Base-by-base conservation (phyloP, 2,329 filamentous ascomycete genomes). In the Cladosporium sp. region DNA sequence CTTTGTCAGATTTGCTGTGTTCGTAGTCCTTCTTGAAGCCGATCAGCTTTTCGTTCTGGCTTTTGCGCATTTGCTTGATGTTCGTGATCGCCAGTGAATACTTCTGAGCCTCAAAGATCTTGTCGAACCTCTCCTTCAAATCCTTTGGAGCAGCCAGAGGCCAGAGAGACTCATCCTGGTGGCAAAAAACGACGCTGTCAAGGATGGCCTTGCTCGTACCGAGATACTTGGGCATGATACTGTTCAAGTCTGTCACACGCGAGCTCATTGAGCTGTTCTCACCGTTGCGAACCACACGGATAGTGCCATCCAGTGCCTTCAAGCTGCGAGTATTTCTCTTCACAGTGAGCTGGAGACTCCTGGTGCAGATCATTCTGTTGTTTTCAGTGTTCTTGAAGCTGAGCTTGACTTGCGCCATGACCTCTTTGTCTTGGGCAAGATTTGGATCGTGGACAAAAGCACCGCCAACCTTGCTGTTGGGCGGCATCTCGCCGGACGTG, bases 391-490 rank as follows among this genome's bases (percentile, higher is more conserved):
- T 89, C 69, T 86, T 88, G 78, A 98, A 99, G 23, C 89, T 89
- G 23, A 99, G 85, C 78, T 95, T 96, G 74, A 99, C 92, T 77
- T 97, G 92, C 21, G 93, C 95, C 74, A 93, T 81, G 49, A 97
- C 91, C 73, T 97, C 92, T 72, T 92, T 93, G 75, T 97, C 93
- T 65, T 91, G 91, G 69, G 86, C 88, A 58, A 97, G 84, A 85
- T 95, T 95, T n/a, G 95, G 95, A 73, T 99, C 95, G 77, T 99
- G 94, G 69, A 99, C 92, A 77, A 98, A 99, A 59, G 94, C 93
- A 35, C 93, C 94, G 37, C 91, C 93, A 31, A 91, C 90, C 71
- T 89, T 91, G 81, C 85, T 88, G 82, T 97, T 97, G 35, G 95
- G 92, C 1, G 95, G 95, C 57, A 96, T 86, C 74, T 96, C 91